Evolutionary conservation across 371 early-diverging fungal species (phyloP), one percentile per base, ranked within the genome.

Genomic region (Syncephalis fuscata): DNA sequence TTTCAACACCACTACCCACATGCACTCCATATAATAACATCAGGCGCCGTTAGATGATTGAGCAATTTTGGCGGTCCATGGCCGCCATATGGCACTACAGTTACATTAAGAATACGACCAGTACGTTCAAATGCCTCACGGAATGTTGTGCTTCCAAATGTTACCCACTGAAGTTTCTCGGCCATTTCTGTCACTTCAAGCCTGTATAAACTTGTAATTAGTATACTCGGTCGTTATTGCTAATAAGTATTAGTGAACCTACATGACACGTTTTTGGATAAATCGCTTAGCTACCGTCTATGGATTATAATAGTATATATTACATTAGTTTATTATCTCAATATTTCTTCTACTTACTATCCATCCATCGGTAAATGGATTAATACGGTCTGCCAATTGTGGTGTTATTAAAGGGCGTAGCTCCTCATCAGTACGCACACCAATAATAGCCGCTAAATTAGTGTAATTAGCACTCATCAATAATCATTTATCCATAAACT

Each of bases 11-110:
- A 32, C 7, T 32, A 32, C 32, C 51, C 53, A 58, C 62, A 58
- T 9, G 94, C 96, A 39, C 84, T 81, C 74, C 82, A 80, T 46
- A 93, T 75, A 23, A 89, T 67, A 49, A 90, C 85, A 51, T 92
- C 74, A 11, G 93, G 95, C 3, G 92, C 76, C 2, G 89, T 88
- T 8, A 91, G 56, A 63, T 92, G 88, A 57, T 91, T 88, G 23
- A 92, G 63, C 22, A 89, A 60, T 56, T 85, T 78, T 5, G 85
- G 76, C 26, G 80, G 78, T n/a, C 80, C 73, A 53, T 83, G 82
- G 8, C 79, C 68, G 48, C 80, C 86, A 50, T 75, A 74, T 2
- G 78, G 71, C 20, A 86, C 72, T n/a, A 90, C 88, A 2, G 86
- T 67, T 14, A 92, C 80, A 60, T 86, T 89, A 26, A 91, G 78